A percentile compares a stretch with the other conserved stretches of the same genome.
phyloP scores from a whole-genome alignment of 164 flowering plant genomes.

The Nelumbo lutea region DNA sequence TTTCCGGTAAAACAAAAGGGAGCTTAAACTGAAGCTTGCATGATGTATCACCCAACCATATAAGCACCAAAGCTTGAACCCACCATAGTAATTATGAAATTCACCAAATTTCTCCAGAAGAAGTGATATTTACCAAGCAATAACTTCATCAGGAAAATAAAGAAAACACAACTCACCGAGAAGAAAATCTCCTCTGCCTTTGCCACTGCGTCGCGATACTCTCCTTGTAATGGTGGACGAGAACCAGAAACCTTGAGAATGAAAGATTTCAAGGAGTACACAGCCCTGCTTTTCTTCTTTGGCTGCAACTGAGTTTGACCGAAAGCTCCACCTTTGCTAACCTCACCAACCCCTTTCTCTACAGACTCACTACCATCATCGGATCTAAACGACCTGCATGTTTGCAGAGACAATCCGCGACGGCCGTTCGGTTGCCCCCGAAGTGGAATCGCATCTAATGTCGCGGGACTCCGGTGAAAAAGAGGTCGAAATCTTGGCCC shows the following conservation, averaged over 20 bases:
- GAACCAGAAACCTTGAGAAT: constrained; percentile 31
- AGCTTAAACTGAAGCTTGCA: background rate
- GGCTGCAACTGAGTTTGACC: constrained; percentile 2
- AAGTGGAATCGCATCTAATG: constrained; percentile 15
- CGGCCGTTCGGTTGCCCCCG: constrained; percentile 13
- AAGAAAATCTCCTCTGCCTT: constrained; percentile 34
- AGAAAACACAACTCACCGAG: background rate
- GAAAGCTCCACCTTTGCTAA: constrained; percentile 6
- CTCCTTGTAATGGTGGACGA: constrained; percentile 19
- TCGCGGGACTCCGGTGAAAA: constrained; percentile 12
- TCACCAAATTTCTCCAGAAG: too few relatives aligned
- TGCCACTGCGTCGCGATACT: constrained; percentile 24
- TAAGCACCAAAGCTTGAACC: too few relatives aligned
- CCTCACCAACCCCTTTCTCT: constrained; percentile 17
- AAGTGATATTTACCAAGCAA: too few relatives aligned
- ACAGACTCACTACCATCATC: constrained; percentile 33
- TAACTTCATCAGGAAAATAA: background rate
- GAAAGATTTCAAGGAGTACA: constrained; percentile 30
- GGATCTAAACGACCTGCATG: constrained; percentile 42
- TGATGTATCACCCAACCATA: too few relatives aligned
- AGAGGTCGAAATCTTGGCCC: constrained; percentile 14
- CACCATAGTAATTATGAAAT: too few relatives aligned
- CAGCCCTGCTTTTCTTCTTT: constrained; percentile 27
- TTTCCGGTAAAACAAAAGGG: too few relatives aligned
- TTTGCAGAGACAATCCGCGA: constrained; percentile 20